A percentile compares a stretch with the other conserved stretches of the same genome.
These are phyloP conservation scores for Coccomyxa subellipsoidea DNA, from an alignment of 163 green algal genomes.

Conservation along the genomic window DNA sequence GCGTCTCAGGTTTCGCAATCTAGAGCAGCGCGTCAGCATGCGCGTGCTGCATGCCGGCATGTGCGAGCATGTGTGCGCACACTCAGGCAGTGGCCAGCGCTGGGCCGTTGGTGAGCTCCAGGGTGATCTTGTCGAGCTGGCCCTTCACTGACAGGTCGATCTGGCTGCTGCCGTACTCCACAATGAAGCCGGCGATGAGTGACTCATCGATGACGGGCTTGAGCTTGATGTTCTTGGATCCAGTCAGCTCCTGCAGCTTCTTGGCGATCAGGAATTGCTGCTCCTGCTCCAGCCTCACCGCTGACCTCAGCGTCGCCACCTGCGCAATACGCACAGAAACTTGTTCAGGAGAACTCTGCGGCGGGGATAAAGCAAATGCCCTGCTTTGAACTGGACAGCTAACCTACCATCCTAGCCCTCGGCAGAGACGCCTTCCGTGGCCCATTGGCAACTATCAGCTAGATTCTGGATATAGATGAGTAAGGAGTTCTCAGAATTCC, in stretches of 20 bases:
- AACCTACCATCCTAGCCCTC: too few relatives aligned
- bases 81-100: not conserved
- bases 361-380: too few relatives aligned
- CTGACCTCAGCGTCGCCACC: conserved; percentile 88
- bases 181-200: conserved; percentile 95
- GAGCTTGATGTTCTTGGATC: conserved; percentile 99
- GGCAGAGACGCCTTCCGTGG: not conserved
- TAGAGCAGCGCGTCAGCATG: not conserved
- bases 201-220: conserved; percentile 91
- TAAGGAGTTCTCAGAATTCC: too few relatives aligned
- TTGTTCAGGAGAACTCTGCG: too few relatives aligned
- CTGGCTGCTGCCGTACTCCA: conserved; percentile 82
- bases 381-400: too few relatives aligned
- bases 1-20: too few relatives aligned
- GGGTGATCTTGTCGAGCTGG: conserved; percentile 79
- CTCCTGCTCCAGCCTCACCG: conserved; percentile 96
- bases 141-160: conserved; percentile 69
- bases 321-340: conserved; percentile 38
- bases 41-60: not conserved
- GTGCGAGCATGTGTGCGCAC: not conserved
- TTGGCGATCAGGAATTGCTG: conserved; percentile 99
- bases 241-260: conserved; percentile 97
- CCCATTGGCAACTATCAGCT: too few relatives aligned
- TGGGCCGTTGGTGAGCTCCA: conserved; percentile 39
- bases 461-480: too few relatives aligned